These are phyloP conservation scores for Zymoseptoria brevis DNA, from an alignment of 2,329 filamentous ascomycete species.

Conservation along the genomic window DNA sequence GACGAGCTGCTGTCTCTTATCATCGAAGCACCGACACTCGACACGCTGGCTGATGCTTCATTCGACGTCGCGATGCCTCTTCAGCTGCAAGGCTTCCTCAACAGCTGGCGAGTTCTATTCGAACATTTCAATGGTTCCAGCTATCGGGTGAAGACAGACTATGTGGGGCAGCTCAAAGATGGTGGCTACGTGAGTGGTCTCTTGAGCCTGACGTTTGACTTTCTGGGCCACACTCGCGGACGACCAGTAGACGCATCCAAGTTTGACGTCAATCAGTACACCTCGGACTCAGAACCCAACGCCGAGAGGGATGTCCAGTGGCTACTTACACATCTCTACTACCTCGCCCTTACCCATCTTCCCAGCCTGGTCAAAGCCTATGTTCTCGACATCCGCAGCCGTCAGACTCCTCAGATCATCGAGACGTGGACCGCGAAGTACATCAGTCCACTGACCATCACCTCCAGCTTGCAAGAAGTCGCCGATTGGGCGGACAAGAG, in stretches of 20 bases:
- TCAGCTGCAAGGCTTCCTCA: slow-evolving; percentile 66
- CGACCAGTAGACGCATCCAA: slow-evolving; percentile 63
- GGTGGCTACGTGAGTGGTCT: slow-evolving; percentile 61
- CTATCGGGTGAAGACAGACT: slow-evolving; percentile 73
- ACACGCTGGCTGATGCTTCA: slow-evolving; percentile 57
- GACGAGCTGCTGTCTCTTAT: slow-evolving; percentile 79
- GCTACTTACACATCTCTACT: slow-evolving; percentile 80
- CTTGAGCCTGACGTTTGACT: slow-evolving; percentile 72
- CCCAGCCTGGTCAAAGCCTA: slow-evolving; percentile 74
- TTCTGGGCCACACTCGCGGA: slow-evolving; percentile 69
- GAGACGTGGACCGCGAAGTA: slow-evolving; percentile 77
- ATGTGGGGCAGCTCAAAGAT: slow-evolving; percentile 69
- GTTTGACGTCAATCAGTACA: slow-evolving; percentile 60
- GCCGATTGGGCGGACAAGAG: slow-evolving; percentile 52
- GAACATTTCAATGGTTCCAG: slow-evolving; percentile 60
- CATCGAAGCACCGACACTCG: slow-evolving; percentile 65
- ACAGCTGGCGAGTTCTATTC: slow-evolving; percentile 85
- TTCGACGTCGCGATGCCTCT: slow-evolving; percentile 60
- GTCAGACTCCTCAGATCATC: slow-evolving; percentile 69
- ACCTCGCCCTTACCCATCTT: slow-evolving; percentile 66
- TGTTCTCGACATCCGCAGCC: slow-evolving; percentile 73
- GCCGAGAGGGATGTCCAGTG: slow-evolving; percentile 71
- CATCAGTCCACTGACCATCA: slow-evolving; percentile 64
- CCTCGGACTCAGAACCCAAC: slow-evolving; percentile 46
- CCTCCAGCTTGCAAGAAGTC: slow-evolving; percentile 59